Conservation (phyloP, 345 rosid species). For the Gossypium stocksii region DNA sequence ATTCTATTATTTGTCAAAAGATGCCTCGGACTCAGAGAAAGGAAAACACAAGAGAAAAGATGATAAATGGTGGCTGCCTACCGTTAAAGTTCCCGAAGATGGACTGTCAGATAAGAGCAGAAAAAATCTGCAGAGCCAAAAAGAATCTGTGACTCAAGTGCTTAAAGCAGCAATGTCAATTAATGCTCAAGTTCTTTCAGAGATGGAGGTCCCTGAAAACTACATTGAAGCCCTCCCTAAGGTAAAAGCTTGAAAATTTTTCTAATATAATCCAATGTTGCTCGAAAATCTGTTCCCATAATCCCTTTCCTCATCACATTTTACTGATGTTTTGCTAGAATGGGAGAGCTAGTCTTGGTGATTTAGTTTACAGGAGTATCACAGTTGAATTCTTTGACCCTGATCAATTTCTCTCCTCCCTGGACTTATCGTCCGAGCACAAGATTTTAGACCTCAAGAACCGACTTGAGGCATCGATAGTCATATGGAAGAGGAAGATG, state of each 20-base stretch:
- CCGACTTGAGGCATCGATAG: constrained; percentile 89
- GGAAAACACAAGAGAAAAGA: constrained; percentile 53
- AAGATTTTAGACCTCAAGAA: constrained; percentile 88
- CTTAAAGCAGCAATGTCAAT: constrained; percentile 98
- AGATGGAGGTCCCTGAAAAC: constrained; percentile 90
- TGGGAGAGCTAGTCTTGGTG: constrained; percentile 92
- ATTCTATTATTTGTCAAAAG: constrained; percentile 67
- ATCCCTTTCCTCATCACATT: background rate
- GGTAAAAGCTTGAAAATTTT: constrained; percentile 33
- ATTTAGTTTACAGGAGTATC: constrained; percentile 61
- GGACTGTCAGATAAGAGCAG: constrained; percentile 66
- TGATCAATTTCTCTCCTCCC: constrained; percentile 63
- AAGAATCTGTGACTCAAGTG: constrained; percentile 87
- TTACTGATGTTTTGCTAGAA: constrained; percentile 39
- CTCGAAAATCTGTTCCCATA: background rate
- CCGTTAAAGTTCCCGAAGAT: constrained; percentile 58
- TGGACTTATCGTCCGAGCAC: constrained; percentile 86
- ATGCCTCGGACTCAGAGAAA: constrained; percentile 61
- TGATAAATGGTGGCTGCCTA: constrained; percentile 97
- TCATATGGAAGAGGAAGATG: constrained; percentile 96
- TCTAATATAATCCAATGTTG: background rate
- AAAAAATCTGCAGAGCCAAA: constrained; percentile 74
- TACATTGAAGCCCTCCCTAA: constrained; percentile 92
- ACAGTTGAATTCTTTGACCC: constrained; percentile 85
- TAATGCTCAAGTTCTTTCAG: constrained; percentile 82